Evolutionary conservation across 495 filamentous ascomycete species (phyloP).

Genomic region (Neurospora terricola): DNA sequence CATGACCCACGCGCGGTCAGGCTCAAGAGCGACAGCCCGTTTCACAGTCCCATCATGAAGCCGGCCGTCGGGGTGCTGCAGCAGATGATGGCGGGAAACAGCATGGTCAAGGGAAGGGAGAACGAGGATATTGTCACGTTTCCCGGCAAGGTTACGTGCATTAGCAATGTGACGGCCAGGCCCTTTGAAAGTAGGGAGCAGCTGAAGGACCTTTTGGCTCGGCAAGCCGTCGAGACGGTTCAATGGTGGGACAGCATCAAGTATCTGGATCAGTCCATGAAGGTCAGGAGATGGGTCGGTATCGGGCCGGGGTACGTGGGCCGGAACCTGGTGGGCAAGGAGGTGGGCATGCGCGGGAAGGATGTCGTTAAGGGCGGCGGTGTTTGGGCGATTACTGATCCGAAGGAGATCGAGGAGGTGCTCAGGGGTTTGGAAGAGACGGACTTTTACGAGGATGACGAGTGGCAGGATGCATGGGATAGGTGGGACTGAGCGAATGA

Average conservation of each 20-base stretch:
- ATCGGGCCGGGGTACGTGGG: conserved; percentile 94
- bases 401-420: conserved; percentile 70
- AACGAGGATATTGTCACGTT: conserved; percentile 51
- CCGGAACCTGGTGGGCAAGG: conserved; percentile 87
- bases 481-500: not conserved
- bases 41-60: conserved; percentile 88
- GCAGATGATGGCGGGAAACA: conserved; percentile 46
- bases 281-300: conserved; percentile 81
- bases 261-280: conserved; percentile 78
- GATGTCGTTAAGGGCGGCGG: conserved; percentile 77
- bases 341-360: conserved; percentile 75
- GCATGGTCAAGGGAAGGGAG: conserved; percentile 35
- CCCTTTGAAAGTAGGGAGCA: conserved; percentile 66
- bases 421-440: conserved; percentile 65
- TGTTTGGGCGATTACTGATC: conserved; percentile 84
- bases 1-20: conserved; percentile 85
- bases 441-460: conserved; percentile 41
- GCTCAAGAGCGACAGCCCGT: conserved; percentile 83
- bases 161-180: conserved; percentile 75
- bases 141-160: conserved; percentile 61
- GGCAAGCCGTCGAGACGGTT: conserved; percentile 80
- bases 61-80: conserved; percentile 68
- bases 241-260: conserved; percentile 88
- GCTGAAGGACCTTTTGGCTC: conserved; percentile 63
- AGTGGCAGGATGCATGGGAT: conserved; percentile 9